Base-by-base conservation (phyloP, 169 alveolate species). In the Eimeria sp. region DNA sequence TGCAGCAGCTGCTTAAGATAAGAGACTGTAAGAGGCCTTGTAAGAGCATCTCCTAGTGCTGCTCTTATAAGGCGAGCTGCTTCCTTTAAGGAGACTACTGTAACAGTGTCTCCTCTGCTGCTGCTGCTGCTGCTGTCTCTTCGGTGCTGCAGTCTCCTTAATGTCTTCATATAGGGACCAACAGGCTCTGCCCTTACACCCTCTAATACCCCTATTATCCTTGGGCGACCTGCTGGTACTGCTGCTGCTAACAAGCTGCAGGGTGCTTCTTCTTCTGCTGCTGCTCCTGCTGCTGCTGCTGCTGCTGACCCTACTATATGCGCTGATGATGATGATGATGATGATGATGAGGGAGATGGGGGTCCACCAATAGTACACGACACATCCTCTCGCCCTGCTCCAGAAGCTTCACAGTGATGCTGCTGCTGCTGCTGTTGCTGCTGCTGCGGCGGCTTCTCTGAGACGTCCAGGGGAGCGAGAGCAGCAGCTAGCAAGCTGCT, bases 351-450 rank as follows among this genome's bases (percentile, higher is more conserved):
- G 10, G 61, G 61, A 54, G 61, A 54, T 54, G 61, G 10, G 1
- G 61, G 10, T 54, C 20, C 61, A 63, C n/a, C 13, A 30, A 20
- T 16, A 30, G 63, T 27, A 45, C 61, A 47, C 0, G 87, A 40
- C 14, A 13, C 70, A 9, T 9, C 45, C 14, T 40, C 90, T 13
- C 45, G 7, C 22, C 63, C 90, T n/a, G 73, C 72, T 82, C 47
- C 47, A 5, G 45, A 16, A 5, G 25, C 90, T 16, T 82, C 72
- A 40, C 90, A 82, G 73, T 82, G 30, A 7, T 1, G 90, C 47
- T 82, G 72, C 73, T 82, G 67, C 90, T 54, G 90, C 72, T 82
- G 90, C 90, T 82, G 63, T 49, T 49, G 40, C 90, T 51, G 90
- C 87, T 43, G 87, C 87, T 43, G 57, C 65, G 40, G 87, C n/a